A percentile compares a stretch with the other conserved stretches of the same genome.
Conservation (phyloP, 495 filamentous ascomycete species). For the Penicillium parvum region DNA sequence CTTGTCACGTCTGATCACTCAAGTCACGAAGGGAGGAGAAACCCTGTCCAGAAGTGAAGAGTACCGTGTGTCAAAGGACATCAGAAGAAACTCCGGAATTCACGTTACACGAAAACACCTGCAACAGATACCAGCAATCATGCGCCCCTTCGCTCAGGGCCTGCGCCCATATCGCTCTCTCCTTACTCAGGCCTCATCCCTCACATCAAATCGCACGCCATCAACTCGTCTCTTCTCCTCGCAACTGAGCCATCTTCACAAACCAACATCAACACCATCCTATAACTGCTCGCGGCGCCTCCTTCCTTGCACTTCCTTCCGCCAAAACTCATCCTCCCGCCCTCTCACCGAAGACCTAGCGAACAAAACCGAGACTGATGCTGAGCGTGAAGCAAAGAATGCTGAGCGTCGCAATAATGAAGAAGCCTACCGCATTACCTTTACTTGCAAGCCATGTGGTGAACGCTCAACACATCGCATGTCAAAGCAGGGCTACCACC, state of each 20-base stretch:
- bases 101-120: neutral
- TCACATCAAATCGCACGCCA: slow-evolving; percentile 6
- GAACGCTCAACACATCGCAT: slow-evolving; percentile 70
- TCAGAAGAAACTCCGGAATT: no score
- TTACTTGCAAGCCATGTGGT: slow-evolving; percentile 87
- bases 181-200: slow-evolving; percentile 4
- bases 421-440: slow-evolving; percentile 76
- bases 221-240: slow-evolving; percentile 16
- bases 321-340: slow-evolving; percentile 30
- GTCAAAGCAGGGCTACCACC: slow-evolving; percentile 90
- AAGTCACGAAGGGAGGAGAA: no score
- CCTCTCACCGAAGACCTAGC: slow-evolving; percentile 29
- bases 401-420: slow-evolving; percentile 41
- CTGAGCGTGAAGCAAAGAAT: slow-evolving; percentile 30
- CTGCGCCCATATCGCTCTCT: slow-evolving; percentile 19
- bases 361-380: slow-evolving; percentile 21
- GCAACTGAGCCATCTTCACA: slow-evolving; percentile 4
- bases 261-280: slow-evolving; percentile 1
- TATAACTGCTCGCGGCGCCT: slow-evolving; percentile 1
- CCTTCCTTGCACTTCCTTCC: slow-evolving; percentile 8
- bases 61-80: no score
- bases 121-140: neutral
- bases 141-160: slow-evolving; percentile 19
- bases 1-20: no score
- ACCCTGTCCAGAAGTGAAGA: no score